phyloP scores from a whole-genome alignment of 2,329 filamentous ascomycete genomes.

The Rutstroemia sp. region DNA sequence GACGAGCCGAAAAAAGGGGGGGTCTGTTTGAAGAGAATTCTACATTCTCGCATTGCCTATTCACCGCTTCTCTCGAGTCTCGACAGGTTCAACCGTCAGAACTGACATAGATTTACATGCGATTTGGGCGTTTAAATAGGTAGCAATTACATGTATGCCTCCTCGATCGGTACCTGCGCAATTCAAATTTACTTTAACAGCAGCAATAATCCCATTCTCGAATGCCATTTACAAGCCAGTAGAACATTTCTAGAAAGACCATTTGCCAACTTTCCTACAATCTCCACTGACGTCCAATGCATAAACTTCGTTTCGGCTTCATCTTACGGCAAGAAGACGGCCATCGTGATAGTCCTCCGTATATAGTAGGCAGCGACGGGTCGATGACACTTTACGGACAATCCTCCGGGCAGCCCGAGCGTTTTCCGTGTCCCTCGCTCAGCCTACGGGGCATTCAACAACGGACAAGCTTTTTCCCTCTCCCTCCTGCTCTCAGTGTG shows the following conservation, averaged over 20 bases:
- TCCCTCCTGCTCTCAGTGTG: not conserved
- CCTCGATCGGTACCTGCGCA: no score
- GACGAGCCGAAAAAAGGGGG: not conserved
- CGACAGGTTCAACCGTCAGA: no score
- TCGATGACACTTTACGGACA: not conserved
- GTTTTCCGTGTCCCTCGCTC: not conserved
- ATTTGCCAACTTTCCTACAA: not conserved
- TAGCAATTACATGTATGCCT: no score
- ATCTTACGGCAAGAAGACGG: not conserved
- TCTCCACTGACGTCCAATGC: not conserved
- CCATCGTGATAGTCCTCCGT: not conserved
- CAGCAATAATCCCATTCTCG: no score
- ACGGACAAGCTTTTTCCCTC: no score
- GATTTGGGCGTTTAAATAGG: no score
- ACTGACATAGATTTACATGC: not conserved
- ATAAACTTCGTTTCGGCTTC: not conserved
- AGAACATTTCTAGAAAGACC: no score
- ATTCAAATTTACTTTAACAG: no score
- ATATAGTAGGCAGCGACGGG: not conserved
- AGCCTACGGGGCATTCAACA: no score
- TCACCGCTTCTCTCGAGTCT: not conserved
- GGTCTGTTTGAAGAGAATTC: not conserved
- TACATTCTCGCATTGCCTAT: not conserved
- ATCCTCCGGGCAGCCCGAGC: not conserved
- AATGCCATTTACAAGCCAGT: no score